Conservation (phyloP, 1,284 basidiomycete genomes). For the Exobasidium rhododendri region DNA sequence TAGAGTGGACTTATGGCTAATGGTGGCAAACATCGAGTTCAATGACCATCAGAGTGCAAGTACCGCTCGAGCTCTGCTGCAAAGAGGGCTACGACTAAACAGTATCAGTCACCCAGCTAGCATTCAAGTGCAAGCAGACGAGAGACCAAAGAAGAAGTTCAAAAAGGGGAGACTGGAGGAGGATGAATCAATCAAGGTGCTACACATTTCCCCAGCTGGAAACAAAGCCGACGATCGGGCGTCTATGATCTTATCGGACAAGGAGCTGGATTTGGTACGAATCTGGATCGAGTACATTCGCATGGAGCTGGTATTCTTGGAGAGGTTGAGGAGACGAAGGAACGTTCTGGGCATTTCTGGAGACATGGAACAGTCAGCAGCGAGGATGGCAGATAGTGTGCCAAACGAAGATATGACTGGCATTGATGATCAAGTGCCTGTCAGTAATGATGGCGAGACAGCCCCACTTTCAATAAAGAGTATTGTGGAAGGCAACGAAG, state of each 20-base stretch:
- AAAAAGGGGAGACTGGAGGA: not conserved
- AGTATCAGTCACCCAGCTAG: conserved; percentile 18
- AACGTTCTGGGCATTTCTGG: conserved; percentile 66
- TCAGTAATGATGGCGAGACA: not conserved
- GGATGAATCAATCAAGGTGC: not conserved
- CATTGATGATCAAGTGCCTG: conserved; percentile 13
- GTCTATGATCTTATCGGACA: conserved; percentile 9
- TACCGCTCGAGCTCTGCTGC: conserved; percentile 77
- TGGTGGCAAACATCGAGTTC: conserved; percentile 81
- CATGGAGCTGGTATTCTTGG: conserved; percentile 85
- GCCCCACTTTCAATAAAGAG: not conserved
- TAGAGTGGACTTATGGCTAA: conserved; percentile 73
- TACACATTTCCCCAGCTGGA: not conserved
- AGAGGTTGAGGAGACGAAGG: conserved; percentile 78
- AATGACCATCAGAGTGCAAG: conserved; percentile 68
- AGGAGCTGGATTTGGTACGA: conserved; percentile 39
- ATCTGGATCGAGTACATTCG: conserved; percentile 63
- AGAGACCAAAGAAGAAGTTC: not conserved
- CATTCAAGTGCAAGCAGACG: not conserved
- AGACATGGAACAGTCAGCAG: not conserved
- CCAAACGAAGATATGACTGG: conserved; percentile 53
- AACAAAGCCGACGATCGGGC: conserved; percentile 2
- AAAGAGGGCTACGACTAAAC: conserved; percentile 70
- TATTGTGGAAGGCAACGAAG: not conserved
- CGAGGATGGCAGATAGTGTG: not conserved